Base-by-base conservation (phyloP, 2,329 filamentous ascomycete genomes). In the Monosporascus sp. region DNA sequence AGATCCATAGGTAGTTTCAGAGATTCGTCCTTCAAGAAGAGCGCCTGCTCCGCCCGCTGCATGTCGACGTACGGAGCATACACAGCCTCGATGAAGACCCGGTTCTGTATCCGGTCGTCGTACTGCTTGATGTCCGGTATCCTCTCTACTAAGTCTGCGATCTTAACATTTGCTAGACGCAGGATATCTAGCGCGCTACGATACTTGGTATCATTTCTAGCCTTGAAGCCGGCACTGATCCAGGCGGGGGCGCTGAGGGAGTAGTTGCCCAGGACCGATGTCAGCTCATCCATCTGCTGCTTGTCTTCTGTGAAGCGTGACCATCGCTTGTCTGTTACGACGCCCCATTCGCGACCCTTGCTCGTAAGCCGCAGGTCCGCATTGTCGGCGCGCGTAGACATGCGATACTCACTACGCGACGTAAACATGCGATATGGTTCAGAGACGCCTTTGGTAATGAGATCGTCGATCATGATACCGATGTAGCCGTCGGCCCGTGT, bases 401-500 rank as follows among this genome's bases (percentile, higher is more conserved):
- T 92, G 57, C 94, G 89, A 72, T 95, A 99, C 74, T 99, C 94
- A 73, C 89, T 96, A 59, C 94, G 85, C 6, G 90, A 89, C 2
- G 94, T 99, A 75, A 99, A 99, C 92, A 99, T 97, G 61, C 94
- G 85, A 72, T 99, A 99, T 1, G 94, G 94, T 68, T 99, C 94
- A 2, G 89, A 92, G 31, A 99, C 94, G 48, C 94, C 94, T 72
- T 97, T 97, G 22, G 93, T 97, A 66, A 96, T 86, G 38, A 99
- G 83, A 69, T 99, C 94, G 71, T 99, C 94, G 64, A 99, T 92
- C 91, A 99, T 96, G 73, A 99, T 88, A 61, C 94, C 94, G 65
- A 99, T 97, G 70, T 97, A 99, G 14, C 91, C 91, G 69, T 99
- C 93, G 1, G 88, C 86, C 59, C 94, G 82, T 7, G 86, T 86